Percentiles rank a stretch among this genome's conserved stretches.
Evolutionary conservation across 202 grass and related monocot genomes (phyloP).

Genomic region (Brachypodium distachyon): DNA sequence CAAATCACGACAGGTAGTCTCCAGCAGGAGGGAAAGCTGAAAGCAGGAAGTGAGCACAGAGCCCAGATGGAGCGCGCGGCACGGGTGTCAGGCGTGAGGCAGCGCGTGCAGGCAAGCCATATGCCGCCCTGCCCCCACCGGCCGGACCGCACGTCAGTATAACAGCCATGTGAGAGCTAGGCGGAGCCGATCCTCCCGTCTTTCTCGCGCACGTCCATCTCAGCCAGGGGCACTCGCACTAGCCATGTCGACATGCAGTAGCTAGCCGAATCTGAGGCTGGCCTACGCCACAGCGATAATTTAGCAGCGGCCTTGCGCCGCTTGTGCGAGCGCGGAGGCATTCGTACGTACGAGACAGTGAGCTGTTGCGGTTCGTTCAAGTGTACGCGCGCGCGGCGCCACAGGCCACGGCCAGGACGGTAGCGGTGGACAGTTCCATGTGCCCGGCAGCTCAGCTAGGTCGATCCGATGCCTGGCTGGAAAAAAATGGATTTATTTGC

Average conservation of each 20-base stretch:
- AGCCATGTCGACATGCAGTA: background rate
- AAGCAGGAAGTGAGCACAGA: background rate
- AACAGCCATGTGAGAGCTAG: background rate
- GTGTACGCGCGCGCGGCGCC: background rate
- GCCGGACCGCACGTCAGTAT: background rate
- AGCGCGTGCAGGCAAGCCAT: background rate
- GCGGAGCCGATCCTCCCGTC: too few species aligned
- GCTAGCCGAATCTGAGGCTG: constrained; percentile 8
- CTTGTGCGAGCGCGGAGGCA: too few species aligned
- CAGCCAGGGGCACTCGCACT: background rate
- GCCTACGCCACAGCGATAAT: background rate
- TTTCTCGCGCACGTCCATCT: background rate
- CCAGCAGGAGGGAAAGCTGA: too few species aligned
- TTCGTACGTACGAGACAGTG: too few species aligned
- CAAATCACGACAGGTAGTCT: too few species aligned
- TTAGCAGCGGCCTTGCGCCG: background rate
- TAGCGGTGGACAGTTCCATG: background rate
- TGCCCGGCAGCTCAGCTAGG: background rate
- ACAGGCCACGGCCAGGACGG: too few species aligned
- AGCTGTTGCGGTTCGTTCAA: background rate
- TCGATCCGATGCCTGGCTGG: background rate
- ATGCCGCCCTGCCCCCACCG: too few species aligned
- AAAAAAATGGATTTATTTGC: background rate
- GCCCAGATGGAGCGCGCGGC: background rate
- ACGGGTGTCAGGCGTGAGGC: background rate